These are phyloP conservation scores for Camellia granthamiana DNA, from an alignment of 148 eudicot genomes.

Conservation along the genomic window DNA sequence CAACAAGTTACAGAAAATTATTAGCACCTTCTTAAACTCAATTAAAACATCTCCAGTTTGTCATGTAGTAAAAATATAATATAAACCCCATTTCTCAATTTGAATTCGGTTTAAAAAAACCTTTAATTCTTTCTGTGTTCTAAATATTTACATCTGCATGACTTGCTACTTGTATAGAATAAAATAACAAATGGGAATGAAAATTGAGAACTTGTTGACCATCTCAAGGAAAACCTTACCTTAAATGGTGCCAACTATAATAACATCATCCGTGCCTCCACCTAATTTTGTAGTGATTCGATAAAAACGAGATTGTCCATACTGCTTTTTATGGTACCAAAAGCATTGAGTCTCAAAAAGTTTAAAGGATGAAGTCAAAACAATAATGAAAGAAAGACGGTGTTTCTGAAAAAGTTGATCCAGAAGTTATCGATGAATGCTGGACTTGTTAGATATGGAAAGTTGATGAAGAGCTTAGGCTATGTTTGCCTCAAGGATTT, in stretches of 20 bases:
- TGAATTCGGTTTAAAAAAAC: too few species aligned
- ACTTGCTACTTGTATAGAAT: too few species aligned
- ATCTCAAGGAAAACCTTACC: not conserved
- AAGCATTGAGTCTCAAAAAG: not conserved
- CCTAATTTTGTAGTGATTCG: not conserved
- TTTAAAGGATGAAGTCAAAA: not conserved
- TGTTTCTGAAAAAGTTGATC: not conserved
- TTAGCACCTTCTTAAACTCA: too few species aligned
- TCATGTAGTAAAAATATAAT: too few species aligned
- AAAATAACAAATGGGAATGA: not conserved
- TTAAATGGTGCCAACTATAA: not conserved
- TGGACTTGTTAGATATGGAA: not conserved
- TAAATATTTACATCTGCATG: too few species aligned
- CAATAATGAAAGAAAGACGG: not conserved
- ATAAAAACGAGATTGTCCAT: not conserved
- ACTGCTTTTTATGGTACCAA: not conserved
- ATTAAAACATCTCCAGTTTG: too few species aligned
- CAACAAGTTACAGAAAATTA: too few species aligned
- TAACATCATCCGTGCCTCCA: not conserved
- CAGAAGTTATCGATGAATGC: not conserved
- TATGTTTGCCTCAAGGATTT: too few species aligned
- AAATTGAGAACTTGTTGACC: not conserved
- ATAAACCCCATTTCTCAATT: too few species aligned
- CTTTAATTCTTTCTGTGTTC: too few species aligned
- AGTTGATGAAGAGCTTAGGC: not conserved